These are phyloP conservation scores for Microcera coccophila DNA, from an alignment of 2,329 filamentous ascomycete species.

Conservation along the genomic window DNA sequence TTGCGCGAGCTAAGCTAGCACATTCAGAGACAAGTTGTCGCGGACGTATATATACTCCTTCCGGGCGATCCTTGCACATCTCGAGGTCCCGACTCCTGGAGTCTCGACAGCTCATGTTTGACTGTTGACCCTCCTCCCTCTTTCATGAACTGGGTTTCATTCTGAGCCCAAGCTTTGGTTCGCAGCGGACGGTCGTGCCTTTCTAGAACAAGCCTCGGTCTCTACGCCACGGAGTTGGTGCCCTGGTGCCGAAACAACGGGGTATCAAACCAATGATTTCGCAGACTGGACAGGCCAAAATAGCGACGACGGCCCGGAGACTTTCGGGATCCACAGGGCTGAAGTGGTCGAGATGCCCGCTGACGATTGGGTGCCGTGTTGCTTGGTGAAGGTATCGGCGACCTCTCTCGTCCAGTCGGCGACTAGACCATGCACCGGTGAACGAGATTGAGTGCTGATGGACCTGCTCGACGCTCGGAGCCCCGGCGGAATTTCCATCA, in stretches of 20 bases:
- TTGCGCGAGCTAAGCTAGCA: no score
- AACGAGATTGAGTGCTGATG: background rate
- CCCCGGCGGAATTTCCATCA: no score
- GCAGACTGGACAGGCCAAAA: background rate
- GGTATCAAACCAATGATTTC: background rate
- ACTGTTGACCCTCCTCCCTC: no score
- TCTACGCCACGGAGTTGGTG: conserved; percentile 4
- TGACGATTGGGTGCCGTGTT: background rate
- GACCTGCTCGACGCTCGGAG: no score
- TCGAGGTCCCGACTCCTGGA: no score
- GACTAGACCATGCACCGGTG: background rate
- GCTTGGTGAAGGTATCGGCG: background rate
- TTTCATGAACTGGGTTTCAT: no score
- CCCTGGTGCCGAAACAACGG: conserved; percentile 3
- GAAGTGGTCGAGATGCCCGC: conserved; percentile 1
- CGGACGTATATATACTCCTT: no score
- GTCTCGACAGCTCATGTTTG: no score
- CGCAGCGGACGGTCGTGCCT: background rate
- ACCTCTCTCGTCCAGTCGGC: background rate
- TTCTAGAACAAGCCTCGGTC: conserved; percentile 2
- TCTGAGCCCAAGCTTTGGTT: background rate
- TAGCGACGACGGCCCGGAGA: background rate
- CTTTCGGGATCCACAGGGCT: conserved; percentile 8
- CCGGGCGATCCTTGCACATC: no score
- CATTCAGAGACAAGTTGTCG: no score